phyloP scores from a whole-genome alignment of 176 grass and related monocot species.

The Eragrostis curvula region DNA sequence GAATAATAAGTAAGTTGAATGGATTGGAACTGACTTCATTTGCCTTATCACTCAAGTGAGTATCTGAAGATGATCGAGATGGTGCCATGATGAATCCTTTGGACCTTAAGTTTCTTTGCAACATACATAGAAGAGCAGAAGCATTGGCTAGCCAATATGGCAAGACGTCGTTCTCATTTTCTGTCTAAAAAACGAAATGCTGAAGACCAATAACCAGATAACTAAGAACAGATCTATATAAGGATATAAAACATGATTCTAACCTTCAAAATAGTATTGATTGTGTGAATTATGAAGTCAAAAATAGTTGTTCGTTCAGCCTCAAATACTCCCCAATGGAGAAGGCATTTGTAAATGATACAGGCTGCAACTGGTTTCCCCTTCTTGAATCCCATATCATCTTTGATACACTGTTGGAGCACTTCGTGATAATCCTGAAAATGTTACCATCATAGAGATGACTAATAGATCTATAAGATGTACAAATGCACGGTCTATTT shows the following conservation, averaged over 20 bases:
- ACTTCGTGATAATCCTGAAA: constrained; percentile 81
- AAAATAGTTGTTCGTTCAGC: constrained; percentile 85
- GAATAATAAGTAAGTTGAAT: constrained; percentile 25
- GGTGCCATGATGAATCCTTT: constrained; percentile 55
- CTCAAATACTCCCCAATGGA: constrained; percentile 84
- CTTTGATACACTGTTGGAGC: constrained; percentile 71
- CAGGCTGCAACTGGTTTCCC: constrained; percentile 83
- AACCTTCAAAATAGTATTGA: constrained; percentile 80
- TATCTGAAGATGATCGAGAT: constrained; percentile 54
- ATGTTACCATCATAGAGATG: background rate
- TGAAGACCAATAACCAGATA: constrained; percentile 18
- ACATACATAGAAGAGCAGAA: constrained; percentile 81
- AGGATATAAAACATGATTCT: constrained; percentile 21
- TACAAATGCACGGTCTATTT: background rate
- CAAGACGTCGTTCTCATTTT: constrained; percentile 76
- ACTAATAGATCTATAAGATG: constrained; percentile 4
- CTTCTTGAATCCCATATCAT: constrained; percentile 87
- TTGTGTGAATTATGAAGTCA: constrained; percentile 84
- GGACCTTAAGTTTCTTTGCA: constrained; percentile 87
- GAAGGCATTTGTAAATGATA: constrained; percentile 82
- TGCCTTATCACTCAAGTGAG: constrained; percentile 62
- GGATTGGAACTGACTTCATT: constrained; percentile 52
- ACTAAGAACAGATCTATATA: background rate
- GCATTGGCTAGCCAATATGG: constrained; percentile 88
- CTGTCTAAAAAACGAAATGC: constrained; percentile 64